Percentiles rank a stretch among this genome's conserved stretches.
Conservation (phyloP, 1,284 basidiomycete genomes). For the Coniophora puteana region DNA sequence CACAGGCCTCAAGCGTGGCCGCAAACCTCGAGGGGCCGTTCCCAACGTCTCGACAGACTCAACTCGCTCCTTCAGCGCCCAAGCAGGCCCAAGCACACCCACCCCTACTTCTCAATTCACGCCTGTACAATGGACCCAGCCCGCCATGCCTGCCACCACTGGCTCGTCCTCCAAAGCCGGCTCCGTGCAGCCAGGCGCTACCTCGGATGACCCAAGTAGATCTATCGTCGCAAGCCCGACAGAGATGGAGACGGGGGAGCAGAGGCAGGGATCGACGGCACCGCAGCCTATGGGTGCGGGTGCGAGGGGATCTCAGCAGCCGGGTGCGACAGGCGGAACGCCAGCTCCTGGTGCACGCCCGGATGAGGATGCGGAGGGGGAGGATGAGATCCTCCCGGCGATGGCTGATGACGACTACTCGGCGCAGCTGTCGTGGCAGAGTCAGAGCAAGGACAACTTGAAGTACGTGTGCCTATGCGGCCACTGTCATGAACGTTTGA, state of each 20-base stretch:
- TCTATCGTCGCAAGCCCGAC: slow-evolving; percentile 3
- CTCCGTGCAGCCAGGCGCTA: slow-evolving; percentile 10
- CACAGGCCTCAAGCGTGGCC: slow-evolving; percentile 54
- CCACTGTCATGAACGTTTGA: slow-evolving; percentile 1
- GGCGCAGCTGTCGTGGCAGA: slow-evolving; percentile 74
- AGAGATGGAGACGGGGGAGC: slow-evolving; percentile 10
- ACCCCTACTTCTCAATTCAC: slow-evolving; percentile 28
- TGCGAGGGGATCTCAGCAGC: slow-evolving; percentile 5
- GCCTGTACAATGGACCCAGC: slow-evolving; percentile 38
- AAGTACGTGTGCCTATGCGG: slow-evolving; percentile 46
- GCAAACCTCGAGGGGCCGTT: slow-evolving; percentile 47
- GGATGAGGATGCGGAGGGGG: slow-evolving; percentile 52
- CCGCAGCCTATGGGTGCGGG: slow-evolving; percentile 14
- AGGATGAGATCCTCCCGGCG: slow-evolving; percentile 71
- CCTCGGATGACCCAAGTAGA: slow-evolving; percentile 2
- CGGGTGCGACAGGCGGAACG: slow-evolving; percentile 6
- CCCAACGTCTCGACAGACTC: slow-evolving; percentile 21
- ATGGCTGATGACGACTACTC: slow-evolving; percentile 87
- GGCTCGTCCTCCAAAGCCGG: slow-evolving; percentile 6
- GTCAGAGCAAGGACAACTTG: slow-evolving; percentile 79
- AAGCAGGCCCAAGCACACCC: slow-evolving; percentile 12
- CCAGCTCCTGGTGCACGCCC: slow-evolving; percentile 10
- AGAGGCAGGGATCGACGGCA: slow-evolving; percentile 10
- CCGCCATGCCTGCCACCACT: slow-evolving; percentile 16
- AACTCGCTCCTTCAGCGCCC: slow-evolving; percentile 11